Conservation (phyloP, 2,329 filamentous ascomycete species). For the Uncinocarpus reesii region DNA sequence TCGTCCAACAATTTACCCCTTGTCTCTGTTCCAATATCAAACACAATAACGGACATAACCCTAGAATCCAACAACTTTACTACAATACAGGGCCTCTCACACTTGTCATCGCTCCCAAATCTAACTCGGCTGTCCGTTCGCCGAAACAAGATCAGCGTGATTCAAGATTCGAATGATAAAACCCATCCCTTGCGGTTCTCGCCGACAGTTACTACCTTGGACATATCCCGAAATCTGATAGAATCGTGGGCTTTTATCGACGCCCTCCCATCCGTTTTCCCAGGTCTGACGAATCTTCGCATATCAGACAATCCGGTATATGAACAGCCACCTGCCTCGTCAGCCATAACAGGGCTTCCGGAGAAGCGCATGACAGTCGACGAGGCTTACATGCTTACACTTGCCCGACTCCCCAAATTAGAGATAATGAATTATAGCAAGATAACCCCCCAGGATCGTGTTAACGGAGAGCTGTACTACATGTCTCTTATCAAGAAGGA, state of each 20-base stretch:
- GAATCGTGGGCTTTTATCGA: constrained; percentile 65
- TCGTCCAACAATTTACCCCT: constrained; percentile 31
- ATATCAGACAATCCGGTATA: constrained; percentile 82
- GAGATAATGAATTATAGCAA: constrained; percentile 49
- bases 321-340: constrained; percentile 36
- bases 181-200: constrained; percentile 43
- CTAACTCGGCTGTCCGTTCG: constrained; percentile 53
- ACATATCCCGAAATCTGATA: constrained; percentile 63
- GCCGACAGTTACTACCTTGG: constrained; percentile 51
- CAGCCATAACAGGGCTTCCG: constrained; percentile 31
- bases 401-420: constrained; percentile 62
- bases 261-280: constrained; percentile 55
- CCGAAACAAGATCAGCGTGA: constrained; percentile 56
- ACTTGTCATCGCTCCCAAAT: constrained; percentile 45
- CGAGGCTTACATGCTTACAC: constrained; percentile 79
- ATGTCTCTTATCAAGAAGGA: constrained; percentile 72
- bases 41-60: constrained; percentile 36
- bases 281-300: constrained; percentile 62
- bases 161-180: constrained; percentile 22
- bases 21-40: constrained; percentile 24
- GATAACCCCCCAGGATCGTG: constrained; percentile 62
- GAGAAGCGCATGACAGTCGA: constrained; percentile 47
- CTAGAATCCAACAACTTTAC: constrained; percentile 41
- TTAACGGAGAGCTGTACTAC: constrained; percentile 90
- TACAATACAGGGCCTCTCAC: constrained; percentile 32